Evolutionary conservation across 2,329 filamentous ascomycete genomes (phyloP), one percentile per base, ranked within the genome.

Genomic region (Fusarium sp.): DNA sequence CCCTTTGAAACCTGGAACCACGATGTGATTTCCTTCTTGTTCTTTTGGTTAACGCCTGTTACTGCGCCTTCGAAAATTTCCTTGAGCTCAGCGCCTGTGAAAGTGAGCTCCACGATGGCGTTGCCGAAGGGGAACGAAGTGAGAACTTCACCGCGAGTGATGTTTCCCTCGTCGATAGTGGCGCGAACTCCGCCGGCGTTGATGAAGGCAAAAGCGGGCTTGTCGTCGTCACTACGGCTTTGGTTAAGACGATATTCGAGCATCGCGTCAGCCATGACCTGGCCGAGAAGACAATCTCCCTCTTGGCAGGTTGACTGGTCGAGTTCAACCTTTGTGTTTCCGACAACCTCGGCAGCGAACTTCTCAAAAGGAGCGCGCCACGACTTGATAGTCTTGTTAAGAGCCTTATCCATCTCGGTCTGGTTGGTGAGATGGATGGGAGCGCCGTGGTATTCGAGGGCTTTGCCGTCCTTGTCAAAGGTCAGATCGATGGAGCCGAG

Each of bases 91-190:
- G 85, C 81, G 24, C 90, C 90, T 0, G 82, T 82, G 69, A 88
- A 84, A 1, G 78, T 81, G 22, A 91, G 79, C 74, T 91, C 88
- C 14, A 91, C 89, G 26, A 92, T 84, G 48, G 89, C 84, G 79
- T 92, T 92, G 61, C 88, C 88, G 71, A 92, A 92, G 42, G 90
- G 90, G 80, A 92, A 92, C 0, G 89, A 85, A 0, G 89, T 91
- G 6, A 91, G 82, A 10, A 92, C 87, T 68, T 91, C 86, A 59
- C 90, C 90, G 39, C 89, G 87, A 7, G 90, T 92, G 76, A 92
- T 87, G 59, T 87, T 80, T 15, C 90, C 91, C 24, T 81, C 78
- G 45, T 90, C 89, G 57, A 92, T 92, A 39, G 87, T 88, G 7
- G 90, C 89, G 26, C 90, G 89, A 58, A 92, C 86, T 33, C 90